Evolutionary conservation across 768 basidiomycete species (phyloP).

Genomic region (Gloeopeniophorella convolvens): DNA sequence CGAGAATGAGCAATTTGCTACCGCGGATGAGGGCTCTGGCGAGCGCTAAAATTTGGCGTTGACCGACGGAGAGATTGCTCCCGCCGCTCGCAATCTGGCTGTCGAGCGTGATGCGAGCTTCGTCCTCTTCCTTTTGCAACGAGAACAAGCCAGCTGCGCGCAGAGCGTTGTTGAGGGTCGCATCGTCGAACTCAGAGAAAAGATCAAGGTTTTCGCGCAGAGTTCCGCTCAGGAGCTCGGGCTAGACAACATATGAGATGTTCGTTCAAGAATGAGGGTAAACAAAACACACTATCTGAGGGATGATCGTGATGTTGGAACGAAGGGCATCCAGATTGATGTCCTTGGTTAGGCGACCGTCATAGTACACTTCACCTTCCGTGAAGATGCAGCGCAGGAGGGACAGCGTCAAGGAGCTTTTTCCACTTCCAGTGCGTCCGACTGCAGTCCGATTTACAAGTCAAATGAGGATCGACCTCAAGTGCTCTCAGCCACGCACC

Average conservation of each 20-base stretch:
- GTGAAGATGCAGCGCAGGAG: conserved; percentile 50
- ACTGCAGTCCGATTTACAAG: conserved; percentile 28
- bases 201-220: conserved; percentile 58
- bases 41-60: conserved; percentile 53
- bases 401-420: conserved; percentile 46
- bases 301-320: conserved; percentile 52
- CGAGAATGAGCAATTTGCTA: conserved; percentile 51
- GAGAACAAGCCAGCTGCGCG: conserved; percentile 41
- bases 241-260: conserved; percentile 27
- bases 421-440: conserved; percentile 55
- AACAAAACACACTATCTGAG: conserved; percentile 48
- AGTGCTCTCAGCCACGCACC: too few relatives aligned
- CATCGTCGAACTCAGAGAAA: conserved; percentile 48
- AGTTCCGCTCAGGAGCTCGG: conserved; percentile 49
- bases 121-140: conserved; percentile 33
- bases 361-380: conserved; percentile 45
- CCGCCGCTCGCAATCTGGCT: conserved; percentile 39
- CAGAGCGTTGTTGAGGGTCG: conserved; percentile 42
- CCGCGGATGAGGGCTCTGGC: conserved; percentile 53
- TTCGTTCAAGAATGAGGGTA: too few relatives aligned
- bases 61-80: conserved; percentile 46
- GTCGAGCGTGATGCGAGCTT: conserved; percentile 38
- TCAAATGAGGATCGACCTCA: not conserved
- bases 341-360: conserved; percentile 39
- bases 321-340: conserved; percentile 51